These are phyloP conservation scores for Cutaneotrichosporon sp. DNA, from an alignment of 1,284 basidiomycete genomes.

Conservation along the genomic window DNA sequence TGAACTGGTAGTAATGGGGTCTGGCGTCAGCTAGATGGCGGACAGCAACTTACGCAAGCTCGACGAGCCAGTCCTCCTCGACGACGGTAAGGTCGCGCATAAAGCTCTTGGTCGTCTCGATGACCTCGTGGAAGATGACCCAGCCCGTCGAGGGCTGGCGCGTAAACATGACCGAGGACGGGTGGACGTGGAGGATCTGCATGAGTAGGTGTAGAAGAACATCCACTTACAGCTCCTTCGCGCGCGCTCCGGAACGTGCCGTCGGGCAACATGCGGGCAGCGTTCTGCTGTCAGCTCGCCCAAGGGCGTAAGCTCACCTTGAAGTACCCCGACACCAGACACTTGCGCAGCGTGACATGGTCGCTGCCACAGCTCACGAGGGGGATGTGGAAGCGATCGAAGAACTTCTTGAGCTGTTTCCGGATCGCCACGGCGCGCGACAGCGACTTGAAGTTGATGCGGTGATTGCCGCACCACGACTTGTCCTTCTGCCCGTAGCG, in stretches of 20 bases:
- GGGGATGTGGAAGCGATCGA: slow-evolving; percentile 78
- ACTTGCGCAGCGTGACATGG: slow-evolving; percentile 70
- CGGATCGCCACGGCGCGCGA: slow-evolving; percentile 90
- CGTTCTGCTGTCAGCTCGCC: slow-evolving; percentile 58
- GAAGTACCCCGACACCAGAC: slow-evolving; percentile 90
- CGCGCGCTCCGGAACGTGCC: slow-evolving; percentile 82
- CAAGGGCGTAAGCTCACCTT: slow-evolving; percentile 48
- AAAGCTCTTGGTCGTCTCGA: slow-evolving; percentile 85
- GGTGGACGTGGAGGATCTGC: slow-evolving; percentile 83
- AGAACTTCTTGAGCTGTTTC: slow-evolving; percentile 85
- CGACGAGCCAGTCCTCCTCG: slow-evolving; percentile 58
- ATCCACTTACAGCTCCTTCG: slow-evolving; percentile 68
- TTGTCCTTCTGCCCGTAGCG: slow-evolving; percentile 73
- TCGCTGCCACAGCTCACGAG: slow-evolving; percentile 81
- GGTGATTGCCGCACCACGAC: slow-evolving; percentile 88
- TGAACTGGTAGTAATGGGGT: slow-evolving; percentile 51
- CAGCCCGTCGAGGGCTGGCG: slow-evolving; percentile 83
- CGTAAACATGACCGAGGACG: slow-evolving; percentile 91
- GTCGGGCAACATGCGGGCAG: slow-evolving; percentile 82
- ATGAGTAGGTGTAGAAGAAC: neutral
- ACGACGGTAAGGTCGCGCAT: slow-evolving; percentile 60
- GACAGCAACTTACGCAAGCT: slow-evolving; percentile 52
- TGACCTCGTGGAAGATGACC: slow-evolving; percentile 93
- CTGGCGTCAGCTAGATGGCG: slow-evolving; percentile 26
- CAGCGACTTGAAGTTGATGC: slow-evolving; percentile 86